Base-by-base conservation (phyloP, 176 grass and related monocot species). In the Oryza brachyantha region DNA sequence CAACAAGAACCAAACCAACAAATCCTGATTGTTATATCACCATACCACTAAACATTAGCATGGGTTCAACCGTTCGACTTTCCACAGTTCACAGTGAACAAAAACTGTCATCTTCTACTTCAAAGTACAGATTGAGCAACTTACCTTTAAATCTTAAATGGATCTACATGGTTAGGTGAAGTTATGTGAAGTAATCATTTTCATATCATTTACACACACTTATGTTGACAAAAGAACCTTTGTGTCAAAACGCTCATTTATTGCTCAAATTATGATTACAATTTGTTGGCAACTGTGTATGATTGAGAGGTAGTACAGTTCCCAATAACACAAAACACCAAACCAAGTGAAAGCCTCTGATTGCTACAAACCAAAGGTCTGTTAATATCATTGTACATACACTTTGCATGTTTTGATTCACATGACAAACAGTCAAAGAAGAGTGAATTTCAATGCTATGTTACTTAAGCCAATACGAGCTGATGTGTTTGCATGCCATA, bases 261-360 rank as follows among this genome's bases (percentile, higher is more conserved):
- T 68, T 80, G 29, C 29, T 80, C 7, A 32, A 61, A 80, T 32
- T 16, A 22, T 43, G 19, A 43, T 27, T 40, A 43, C 50, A 29
- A 9, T 61, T 40, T 52, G 29, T 68, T 62, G 50, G 29, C 5
- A 36, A 72, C 67, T 5, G 29, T 34, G 36, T 68, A 45, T 10
- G 24, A 32, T 61, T 29, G 17, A 66, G 41, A 61, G 17, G 25
- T 34, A 80, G 12, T 42, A 26, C 36, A 25, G 37, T 68, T 41
- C 16, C 34, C 25, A 75, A 66, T 29, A 79, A 66, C 25, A 79
- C 19, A 62, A 39, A 43, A 70, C 29, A 74, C 22, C 24, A 61
- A 21, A 55, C 1, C 14, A 73, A 50, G n/a, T 55, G 74, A 64
- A 80, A 3, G 4, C 40, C 39, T 74, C 25, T 5, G 68, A 10